Evolutionary conservation across 768 basidiomycete species (phyloP), one percentile per base, ranked within the genome.

Genomic region (Auricularia cornea): DNA sequence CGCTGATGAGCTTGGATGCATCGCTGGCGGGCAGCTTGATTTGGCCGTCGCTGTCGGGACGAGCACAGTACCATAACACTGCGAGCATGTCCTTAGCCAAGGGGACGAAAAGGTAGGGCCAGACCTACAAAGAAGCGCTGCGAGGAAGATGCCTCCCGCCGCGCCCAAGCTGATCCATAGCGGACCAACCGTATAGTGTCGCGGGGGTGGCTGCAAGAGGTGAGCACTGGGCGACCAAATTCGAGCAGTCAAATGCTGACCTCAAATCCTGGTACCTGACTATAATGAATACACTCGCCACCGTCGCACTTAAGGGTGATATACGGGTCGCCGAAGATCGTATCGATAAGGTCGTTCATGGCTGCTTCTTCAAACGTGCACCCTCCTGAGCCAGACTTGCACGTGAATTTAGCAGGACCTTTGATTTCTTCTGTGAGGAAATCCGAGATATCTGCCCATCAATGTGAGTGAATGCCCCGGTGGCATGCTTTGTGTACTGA

Each of bases 341-440:
- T 87, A 70, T 89, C 85, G 75, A 99, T 98, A 60, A 99, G 83
- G 33, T 87, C 81, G 70, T 99, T 97, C 97, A 99, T 98, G 0
- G 90, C 94, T 0, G 93, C 92, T 69, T 99, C 97, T 72, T 95
- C 89, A 69, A 99, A 99, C 65, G 80, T 84, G 76, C 95, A 98
- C 8, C 87, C 90, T 5, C 54, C 54, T 57, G 80, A 73, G 18
- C 86, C 88, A 1, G 78, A 78, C 63, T 71, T 80, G 77, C 96
- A 96, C 66, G 81, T 87, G 74, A 99, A 98, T 11, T 79, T 77
- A 0, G 90, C 97, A 0, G 97, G 97, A 0, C 97, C 97, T 63
- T 83, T 87, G 72, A 98, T 97, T 67, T 90, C 85, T 70, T 97
- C 89, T 28, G 77, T 82, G 64, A 99, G 79, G 75, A 98, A 98